These are phyloP conservation scores for Mangifera indica DNA, from an alignment of 345 rosid species.

Conservation along the genomic window DNA sequence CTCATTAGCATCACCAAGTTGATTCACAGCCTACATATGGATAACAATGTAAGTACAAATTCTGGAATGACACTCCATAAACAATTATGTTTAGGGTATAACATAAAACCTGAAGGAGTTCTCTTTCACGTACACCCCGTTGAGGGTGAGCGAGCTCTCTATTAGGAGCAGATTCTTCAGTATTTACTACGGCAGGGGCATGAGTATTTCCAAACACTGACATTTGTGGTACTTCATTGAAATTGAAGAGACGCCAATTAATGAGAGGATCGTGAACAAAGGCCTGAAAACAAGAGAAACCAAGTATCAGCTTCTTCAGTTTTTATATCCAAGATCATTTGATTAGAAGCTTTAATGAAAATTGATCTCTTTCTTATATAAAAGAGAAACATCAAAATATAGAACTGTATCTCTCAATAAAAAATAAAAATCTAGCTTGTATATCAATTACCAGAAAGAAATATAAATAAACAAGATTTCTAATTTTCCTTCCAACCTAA, in stretches of 20 bases:
- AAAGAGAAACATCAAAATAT: no score
- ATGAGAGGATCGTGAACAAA: constrained; percentile 99
- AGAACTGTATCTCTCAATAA: no score
- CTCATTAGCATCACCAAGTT: constrained; percentile 97
- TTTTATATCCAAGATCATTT: not conserved
- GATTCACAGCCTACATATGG: constrained; percentile 75
- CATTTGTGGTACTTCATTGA: constrained; percentile 95
- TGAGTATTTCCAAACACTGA: constrained; percentile 55
- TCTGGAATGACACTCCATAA: not conserved
- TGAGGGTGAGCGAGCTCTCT: constrained; percentile 86
- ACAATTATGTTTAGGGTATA: not conserved
- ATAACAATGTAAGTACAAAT: constrained; percentile 14
- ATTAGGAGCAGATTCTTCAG: constrained; percentile 58
- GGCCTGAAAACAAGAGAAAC: constrained; percentile 51
- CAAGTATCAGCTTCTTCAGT: constrained; percentile 11
- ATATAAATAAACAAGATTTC: no score
- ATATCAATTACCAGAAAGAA: no score
- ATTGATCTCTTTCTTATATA: no score
- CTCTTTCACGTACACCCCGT: constrained; percentile 89
- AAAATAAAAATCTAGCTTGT: no score
- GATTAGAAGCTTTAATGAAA: not conserved
- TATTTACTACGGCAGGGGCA: constrained; percentile 54
- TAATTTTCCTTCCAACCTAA: no score
- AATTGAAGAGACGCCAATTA: constrained; percentile 98
- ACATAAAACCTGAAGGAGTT: constrained; percentile 79